phyloP scores from a whole-genome alignment of 116 monocot genomes.

The Cymodocea nodosa region DNA sequence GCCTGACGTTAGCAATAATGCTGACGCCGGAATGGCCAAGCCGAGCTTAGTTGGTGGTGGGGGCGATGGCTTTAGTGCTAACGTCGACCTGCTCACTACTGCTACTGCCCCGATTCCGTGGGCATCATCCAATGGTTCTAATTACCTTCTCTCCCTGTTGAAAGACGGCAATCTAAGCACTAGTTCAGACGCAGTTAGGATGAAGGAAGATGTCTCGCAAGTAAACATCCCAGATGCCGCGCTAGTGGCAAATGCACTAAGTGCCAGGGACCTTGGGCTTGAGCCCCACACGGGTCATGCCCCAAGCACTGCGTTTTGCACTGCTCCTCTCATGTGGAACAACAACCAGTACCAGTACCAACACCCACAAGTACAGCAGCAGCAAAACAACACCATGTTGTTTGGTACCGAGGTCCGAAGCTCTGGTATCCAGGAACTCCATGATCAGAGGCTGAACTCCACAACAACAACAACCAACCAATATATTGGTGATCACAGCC shows the following conservation, averaged over 20 bases:
- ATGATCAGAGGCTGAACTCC: slow-evolving; percentile 20
- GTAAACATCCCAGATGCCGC: slow-evolving; percentile 11
- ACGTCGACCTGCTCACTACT: slow-evolving; percentile 10
- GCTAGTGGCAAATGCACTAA: slow-evolving; percentile 6
- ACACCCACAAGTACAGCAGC: slow-evolving; percentile 10
- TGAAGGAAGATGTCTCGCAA: slow-evolving; percentile 12
- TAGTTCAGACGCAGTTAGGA: slow-evolving; percentile 11
- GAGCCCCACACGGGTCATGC: slow-evolving; percentile 20
- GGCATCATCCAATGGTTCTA: slow-evolving; percentile 21
- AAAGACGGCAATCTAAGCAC: slow-evolving; percentile 22
- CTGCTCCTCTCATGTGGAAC: slow-evolving; percentile 15
- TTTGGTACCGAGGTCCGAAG: slow-evolving; percentile 5
- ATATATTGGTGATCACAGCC: slow-evolving; percentile 7
- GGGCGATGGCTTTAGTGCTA: not conserved
- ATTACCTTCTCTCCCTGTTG: slow-evolving; percentile 23
- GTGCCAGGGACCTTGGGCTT: slow-evolving; percentile 4
- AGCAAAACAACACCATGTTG: slow-evolving; percentile 13
- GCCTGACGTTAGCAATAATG: not conserved
- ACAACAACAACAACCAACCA: slow-evolving; percentile 7
- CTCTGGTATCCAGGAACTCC: slow-evolving; percentile 15
- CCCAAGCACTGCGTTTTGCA: not conserved
- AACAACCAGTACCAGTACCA: slow-evolving; percentile 9
- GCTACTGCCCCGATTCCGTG: slow-evolving; percentile 17
- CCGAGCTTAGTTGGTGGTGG: not conserved
- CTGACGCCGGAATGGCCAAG: not conserved